A percentile compares a stretch with the other conserved stretches of the same genome.
Conservation (phyloP, 768 basidiomycete genomes). For the Rubroboletus satanas region DNA sequence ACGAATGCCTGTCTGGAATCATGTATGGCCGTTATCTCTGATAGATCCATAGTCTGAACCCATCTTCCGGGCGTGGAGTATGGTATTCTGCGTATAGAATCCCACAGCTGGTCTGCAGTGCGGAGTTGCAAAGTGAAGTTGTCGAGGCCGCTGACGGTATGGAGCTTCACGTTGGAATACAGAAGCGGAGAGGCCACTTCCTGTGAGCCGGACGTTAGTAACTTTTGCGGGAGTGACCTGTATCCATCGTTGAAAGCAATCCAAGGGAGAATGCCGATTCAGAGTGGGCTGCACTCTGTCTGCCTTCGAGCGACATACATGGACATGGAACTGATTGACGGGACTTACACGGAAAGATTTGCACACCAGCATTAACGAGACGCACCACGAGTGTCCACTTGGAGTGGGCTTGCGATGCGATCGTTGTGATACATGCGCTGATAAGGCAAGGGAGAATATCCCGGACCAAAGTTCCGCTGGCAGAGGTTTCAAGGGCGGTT, state of each 20-base stretch:
- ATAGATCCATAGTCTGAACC: constrained; percentile 74
- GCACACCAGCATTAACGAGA: constrained; percentile 37
- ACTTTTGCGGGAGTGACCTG: neutral
- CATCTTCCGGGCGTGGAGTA: constrained; percentile 87
- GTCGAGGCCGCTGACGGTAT: constrained; percentile 43
- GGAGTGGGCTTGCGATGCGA: constrained; percentile 6
- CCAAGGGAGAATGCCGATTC: neutral
- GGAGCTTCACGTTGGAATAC: constrained; percentile 52
- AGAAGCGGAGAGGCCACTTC: constrained; percentile 63
- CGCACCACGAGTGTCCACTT: constrained; percentile 12
- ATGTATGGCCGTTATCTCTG: constrained; percentile 43
- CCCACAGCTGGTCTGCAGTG: constrained; percentile 75
- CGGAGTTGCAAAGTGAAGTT: constrained; percentile 57
- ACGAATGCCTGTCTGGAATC: constrained; percentile 44
- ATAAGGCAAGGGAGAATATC: constrained; percentile 45
- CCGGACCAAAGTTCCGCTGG: constrained; percentile 71
- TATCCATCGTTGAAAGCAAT: neutral
- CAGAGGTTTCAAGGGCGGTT: constrained; percentile 48
- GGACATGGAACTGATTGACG: neutral
- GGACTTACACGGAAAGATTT: constrained; percentile 38
- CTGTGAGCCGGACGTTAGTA: constrained; percentile 36
- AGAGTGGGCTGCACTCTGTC: neutral
- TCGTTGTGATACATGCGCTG: constrained; percentile 5
- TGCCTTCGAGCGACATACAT: constrained; percentile 2
- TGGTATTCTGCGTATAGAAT: constrained; percentile 81